phyloP scores from a whole-genome alignment of 768 basidiomycete genomes.

The Lentinula sp. region DNA sequence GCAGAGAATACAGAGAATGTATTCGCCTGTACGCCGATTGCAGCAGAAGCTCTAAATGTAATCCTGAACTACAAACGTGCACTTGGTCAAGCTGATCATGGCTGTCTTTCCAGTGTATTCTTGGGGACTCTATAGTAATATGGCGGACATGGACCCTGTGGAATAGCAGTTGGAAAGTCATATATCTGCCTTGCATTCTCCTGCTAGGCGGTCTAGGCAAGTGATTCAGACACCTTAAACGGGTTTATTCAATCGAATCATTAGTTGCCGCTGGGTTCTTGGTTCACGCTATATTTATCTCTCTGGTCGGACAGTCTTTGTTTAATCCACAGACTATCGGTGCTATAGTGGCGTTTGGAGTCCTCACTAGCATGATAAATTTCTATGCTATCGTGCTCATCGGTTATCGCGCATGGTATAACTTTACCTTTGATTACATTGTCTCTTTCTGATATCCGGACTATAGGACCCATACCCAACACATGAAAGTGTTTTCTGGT shows the following conservation, averaged over 20 bases:
- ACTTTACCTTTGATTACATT: background rate
- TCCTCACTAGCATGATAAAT: background rate
- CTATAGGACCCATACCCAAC: background rate
- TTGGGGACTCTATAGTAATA: background rate
- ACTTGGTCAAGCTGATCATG: no score
- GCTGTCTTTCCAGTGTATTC: background rate
- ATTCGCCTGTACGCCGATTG: background rate
- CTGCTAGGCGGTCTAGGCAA: background rate
- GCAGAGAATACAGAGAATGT: background rate
- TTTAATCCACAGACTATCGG: background rate
- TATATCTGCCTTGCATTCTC: background rate
- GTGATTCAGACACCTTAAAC: background rate
- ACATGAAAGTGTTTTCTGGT: background rate
- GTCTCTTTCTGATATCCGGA: background rate
- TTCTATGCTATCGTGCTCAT: background rate
- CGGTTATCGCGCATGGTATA: background rate
- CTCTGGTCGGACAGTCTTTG: background rate
- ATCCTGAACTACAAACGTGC: background rate
- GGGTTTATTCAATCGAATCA: background rate
- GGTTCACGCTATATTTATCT: background rate
- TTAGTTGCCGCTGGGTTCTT: background rate
- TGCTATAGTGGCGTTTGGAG: background rate
- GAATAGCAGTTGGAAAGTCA: background rate
- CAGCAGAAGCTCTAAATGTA: background rate
- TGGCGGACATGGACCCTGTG: conserved; percentile 1